Percentiles rank a stretch among this genome's conserved stretches.
phyloP scores from a whole-genome alignment of 108 stramenopile genomes.

The Epithemia pelagica region DNA sequence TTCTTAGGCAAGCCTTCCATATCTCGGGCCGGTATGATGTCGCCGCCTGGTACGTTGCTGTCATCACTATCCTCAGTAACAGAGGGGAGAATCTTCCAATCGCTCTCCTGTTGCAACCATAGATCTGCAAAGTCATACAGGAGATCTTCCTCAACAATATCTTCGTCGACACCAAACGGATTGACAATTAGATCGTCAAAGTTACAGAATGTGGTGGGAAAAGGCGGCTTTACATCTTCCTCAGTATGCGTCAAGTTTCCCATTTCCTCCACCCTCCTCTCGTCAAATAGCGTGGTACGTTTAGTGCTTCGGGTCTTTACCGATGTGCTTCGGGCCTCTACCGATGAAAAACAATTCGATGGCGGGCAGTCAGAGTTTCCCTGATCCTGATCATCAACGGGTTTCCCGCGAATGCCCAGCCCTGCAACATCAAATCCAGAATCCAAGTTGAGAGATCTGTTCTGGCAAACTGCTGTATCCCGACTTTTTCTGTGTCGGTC shows the following conservation, averaged over 20 bases:
- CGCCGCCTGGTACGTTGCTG: too few species aligned
- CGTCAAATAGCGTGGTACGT: not conserved
- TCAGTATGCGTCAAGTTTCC: too few species aligned
- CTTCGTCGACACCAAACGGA: not conserved
- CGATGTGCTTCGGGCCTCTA: not conserved
- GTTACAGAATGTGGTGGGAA: too few species aligned
- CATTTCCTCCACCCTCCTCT: too few species aligned
- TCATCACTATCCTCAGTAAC: constrained; percentile 5
- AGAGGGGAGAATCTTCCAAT: not conserved
- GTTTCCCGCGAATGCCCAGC: not conserved
- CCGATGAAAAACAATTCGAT: too few species aligned
- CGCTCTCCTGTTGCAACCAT: not conserved
- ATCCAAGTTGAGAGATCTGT: not conserved
- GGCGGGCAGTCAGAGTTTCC: not conserved
- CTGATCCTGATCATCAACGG: not conserved
- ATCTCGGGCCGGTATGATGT: too few species aligned
- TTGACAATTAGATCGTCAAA: too few species aligned
- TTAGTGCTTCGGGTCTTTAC: not conserved
- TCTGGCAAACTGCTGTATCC: not conserved
- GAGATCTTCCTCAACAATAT: not conserved
- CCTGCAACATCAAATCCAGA: not conserved
- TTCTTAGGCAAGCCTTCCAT: too few species aligned
- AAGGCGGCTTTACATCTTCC: too few species aligned
- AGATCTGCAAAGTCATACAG: not conserved
- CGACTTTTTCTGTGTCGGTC: not conserved